Percentiles rank a stretch among this genome's conserved stretches.
Evolutionary conservation across 495 filamentous ascomycete genomes (phyloP).

Genomic region (Trichoderma asperelloides): DNA sequence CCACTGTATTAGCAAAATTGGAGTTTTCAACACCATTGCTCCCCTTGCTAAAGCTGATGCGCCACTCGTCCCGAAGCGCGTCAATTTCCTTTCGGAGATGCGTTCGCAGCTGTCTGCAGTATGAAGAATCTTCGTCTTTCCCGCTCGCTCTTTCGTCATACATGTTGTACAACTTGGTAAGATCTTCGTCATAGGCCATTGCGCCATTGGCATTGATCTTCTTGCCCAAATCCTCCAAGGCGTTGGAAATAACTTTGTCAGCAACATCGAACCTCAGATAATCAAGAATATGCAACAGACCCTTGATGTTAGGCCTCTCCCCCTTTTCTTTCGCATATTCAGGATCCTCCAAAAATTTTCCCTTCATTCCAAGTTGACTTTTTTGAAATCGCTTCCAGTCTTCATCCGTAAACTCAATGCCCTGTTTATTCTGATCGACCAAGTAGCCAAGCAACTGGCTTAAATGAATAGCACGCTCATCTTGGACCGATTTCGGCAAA

Average conservation of each 20-base stretch:
- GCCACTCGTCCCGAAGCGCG: constrained; percentile 24
- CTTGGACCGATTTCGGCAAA: constrained; percentile 46
- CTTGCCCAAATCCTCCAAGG: constrained; percentile 35
- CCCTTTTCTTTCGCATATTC: constrained; percentile 29
- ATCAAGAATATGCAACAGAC: constrained; percentile 58
- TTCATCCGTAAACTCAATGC: constrained; percentile 52
- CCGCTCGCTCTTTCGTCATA: constrained; percentile 18
- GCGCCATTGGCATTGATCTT: neutral
- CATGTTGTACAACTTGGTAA: constrained; percentile 33
- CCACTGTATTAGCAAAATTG: constrained; percentile 32
- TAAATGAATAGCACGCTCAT: constrained; percentile 46
- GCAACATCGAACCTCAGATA: constrained; percentile 59
- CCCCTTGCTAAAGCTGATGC: constrained; percentile 14
- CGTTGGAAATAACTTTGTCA: constrained; percentile 38
- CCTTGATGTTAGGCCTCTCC: constrained; percentile 15
- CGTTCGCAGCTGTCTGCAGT: constrained; percentile 21
- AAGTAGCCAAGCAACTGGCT: constrained; percentile 66
- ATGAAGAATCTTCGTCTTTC: constrained; percentile 16
- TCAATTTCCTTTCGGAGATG: constrained; percentile 28
- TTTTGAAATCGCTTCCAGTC: constrained; percentile 46
- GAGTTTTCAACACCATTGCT: constrained; percentile 16
- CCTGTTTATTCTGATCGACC: constrained; percentile 76
- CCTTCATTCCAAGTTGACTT: constrained; percentile 24
- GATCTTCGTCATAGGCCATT: constrained; percentile 37
- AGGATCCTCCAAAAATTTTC: constrained; percentile 29